Conservation (phyloP, 257 asterid species). For the Eucommia ulmoides region DNA sequence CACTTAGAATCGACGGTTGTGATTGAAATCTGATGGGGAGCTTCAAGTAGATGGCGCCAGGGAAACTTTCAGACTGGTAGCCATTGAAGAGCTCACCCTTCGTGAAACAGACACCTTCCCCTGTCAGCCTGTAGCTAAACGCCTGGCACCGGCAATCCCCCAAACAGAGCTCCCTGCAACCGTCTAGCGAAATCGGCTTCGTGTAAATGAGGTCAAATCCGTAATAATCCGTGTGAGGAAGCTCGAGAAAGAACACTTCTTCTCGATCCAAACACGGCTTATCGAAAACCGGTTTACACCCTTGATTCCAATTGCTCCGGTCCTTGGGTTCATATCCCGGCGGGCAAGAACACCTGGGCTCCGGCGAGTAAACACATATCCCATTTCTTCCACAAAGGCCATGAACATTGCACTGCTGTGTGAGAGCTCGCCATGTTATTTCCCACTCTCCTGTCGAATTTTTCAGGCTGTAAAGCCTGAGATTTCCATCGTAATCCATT, state of each 20-base stretch:
- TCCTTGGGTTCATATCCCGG: conserved; percentile 34
- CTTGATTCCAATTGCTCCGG: conserved; percentile 36
- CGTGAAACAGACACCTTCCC: conserved; percentile 32
- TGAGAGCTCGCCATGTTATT: conserved; percentile 48
- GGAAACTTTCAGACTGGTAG: conserved; percentile 32
- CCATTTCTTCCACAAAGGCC: conserved; percentile 64
- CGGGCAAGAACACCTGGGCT: conserved; percentile 41
- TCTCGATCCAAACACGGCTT: conserved; percentile 6
- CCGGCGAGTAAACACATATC: conserved; percentile 33
- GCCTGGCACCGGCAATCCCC: conserved; percentile 33
- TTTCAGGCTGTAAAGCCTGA: conserved; percentile 48
- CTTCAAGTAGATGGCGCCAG: conserved; percentile 38
- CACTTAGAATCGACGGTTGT: conserved; percentile 10
- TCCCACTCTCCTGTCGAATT: conserved; percentile 46
- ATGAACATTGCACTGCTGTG: conserved; percentile 32
- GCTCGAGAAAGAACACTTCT: conserved; percentile 29
- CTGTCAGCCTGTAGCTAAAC: conserved; percentile 36
- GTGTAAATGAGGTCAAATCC: conserved; percentile 43
- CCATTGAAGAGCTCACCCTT: conserved; percentile 53
- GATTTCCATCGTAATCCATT: conserved; percentile 54
- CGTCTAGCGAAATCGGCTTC: conserved; percentile 16
- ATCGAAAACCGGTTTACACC: conserved; percentile 38
- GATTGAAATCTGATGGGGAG: conserved; percentile 23
- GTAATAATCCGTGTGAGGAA: conserved; percentile 47
- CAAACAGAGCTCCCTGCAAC: conserved; percentile 26